Base-by-base conservation (phyloP, 208 protist species). In the Strigomonas culicis region DNA sequence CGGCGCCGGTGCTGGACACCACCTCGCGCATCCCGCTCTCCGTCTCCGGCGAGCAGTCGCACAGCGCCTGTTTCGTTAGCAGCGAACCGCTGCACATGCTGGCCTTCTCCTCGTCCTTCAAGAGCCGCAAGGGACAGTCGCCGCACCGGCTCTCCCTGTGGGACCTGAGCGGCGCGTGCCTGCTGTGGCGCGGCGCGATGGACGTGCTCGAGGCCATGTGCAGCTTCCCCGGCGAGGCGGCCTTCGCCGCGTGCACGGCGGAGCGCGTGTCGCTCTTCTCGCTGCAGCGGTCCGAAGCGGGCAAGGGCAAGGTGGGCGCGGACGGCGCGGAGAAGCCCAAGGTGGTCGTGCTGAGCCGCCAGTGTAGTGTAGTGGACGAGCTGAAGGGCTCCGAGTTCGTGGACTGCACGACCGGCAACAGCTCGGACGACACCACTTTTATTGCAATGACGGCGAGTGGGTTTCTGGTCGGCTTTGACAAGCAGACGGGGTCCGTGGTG, bases 141-240 rank as follows among this genome's bases (percentile, higher is more conserved):
- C 72, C 83, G 21, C 60, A 80, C 52, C 72, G 79, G 3, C 74
- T 95, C 10, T 88, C 78, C 1, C 58, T 95, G 22, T 92, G 83
- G 84, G 64, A 77, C 36, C 46, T 89, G 7, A 31, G 73, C 11
- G 51, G 68, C 0, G 28, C 47, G 15, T 41, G 62, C 22, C 66
- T 93, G 21, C 67, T 95, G 11, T 95, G 89, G 86, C 81, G 86
- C 1, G 89, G 89, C 17, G 76, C 73, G 51, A 82, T 81, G 62
- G 79, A 77, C 8, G 77, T 77, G 32, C 62, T 93, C 22, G 50
- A 64, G 25, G 63, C 72, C 43, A 74, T 95, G 63, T 82, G 78
- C 39, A 24, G 69, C 31, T 64, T 95, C 46, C n/a, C 74, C 32
- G 63, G 39, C 43, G 64, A 71, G 19, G 52, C 74, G 34, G 63